These are phyloP conservation scores for Sphaerosporella brunnea DNA, from an alignment of 495 filamentous ascomycete species.

Conservation along the genomic window DNA sequence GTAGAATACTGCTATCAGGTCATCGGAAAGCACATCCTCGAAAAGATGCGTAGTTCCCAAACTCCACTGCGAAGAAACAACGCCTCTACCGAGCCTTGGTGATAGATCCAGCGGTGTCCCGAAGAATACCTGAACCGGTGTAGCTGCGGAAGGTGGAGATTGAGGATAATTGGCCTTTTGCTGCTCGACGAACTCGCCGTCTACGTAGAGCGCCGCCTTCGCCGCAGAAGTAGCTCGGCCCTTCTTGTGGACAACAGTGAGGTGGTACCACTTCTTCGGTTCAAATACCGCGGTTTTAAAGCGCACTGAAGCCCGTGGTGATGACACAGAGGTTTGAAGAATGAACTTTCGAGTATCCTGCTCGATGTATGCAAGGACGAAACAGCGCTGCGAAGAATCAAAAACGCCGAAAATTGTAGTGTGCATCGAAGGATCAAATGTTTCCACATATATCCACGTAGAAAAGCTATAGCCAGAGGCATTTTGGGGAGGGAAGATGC, in stretches of 20 bases:
- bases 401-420: slow-evolving; percentile 94
- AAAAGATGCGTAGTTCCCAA: slow-evolving; percentile 76
- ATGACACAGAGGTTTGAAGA: slow-evolving; percentile 83
- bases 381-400: slow-evolving; percentile 82
- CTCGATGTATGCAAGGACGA: slow-evolving; percentile 83
- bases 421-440: slow-evolving; percentile 67
- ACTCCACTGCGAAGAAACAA: slow-evolving; percentile 68
- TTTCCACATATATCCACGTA: slow-evolving; percentile 71
- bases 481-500: slow-evolving; percentile 58
- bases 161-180: slow-evolving; percentile 73
- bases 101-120: slow-evolving; percentile 87
- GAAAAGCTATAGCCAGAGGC: slow-evolving; percentile 71
- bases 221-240: slow-evolving; percentile 52
- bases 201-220: slow-evolving; percentile 73
- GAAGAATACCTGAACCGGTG: slow-evolving; percentile 73
- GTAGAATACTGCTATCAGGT: slow-evolving; percentile 76
- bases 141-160: slow-evolving; percentile 43
- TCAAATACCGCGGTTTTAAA: slow-evolving; percentile 71
- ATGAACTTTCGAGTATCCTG: slow-evolving; percentile 92
- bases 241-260: slow-evolving; percentile 66
- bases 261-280: slow-evolving; percentile 71
- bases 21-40: slow-evolving; percentile 73
- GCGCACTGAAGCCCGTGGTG: slow-evolving; percentile 69
- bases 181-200: slow-evolving; percentile 88
- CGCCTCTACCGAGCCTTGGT: slow-evolving; percentile 54